Conservation (phyloP, 371 early-diverging fungal species). For the Mortierella sp. region DNA sequence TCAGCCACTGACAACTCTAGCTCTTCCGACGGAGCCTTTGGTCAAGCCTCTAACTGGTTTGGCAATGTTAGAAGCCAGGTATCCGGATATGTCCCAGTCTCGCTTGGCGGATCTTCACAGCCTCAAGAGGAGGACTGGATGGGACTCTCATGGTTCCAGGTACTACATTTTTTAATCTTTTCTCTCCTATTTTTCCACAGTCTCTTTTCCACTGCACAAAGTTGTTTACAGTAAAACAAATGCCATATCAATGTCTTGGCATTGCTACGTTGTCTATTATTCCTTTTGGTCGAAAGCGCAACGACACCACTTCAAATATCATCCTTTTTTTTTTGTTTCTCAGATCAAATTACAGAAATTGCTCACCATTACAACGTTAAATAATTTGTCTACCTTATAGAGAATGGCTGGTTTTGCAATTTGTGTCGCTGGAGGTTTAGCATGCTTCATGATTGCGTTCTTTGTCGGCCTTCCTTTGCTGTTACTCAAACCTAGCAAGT, state of each 20-base stretch:
- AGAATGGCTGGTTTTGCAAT: constrained; percentile 53
- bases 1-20: constrained; percentile 19
- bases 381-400: constrained; percentile 14
- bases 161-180: not conserved
- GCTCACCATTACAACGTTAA: not conserved
- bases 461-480: constrained; percentile 61
- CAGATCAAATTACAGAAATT: not conserved
- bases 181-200: not conserved
- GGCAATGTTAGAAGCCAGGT: constrained; percentile 47
- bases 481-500: constrained; percentile 67
- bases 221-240: too few species aligned
- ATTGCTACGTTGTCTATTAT: too few species aligned
- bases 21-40: constrained; percentile 16
- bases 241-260: too few species aligned
- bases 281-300: too few species aligned
- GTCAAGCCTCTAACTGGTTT: constrained; percentile 42
- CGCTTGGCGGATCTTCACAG: constrained; percentile 35
- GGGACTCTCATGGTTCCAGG: constrained; percentile 53
- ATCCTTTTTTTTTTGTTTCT: not conserved
- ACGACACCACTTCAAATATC: too few species aligned
- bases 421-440: constrained; percentile 42
- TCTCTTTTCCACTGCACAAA: not conserved
- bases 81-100: constrained; percentile 47
- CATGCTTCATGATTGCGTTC: constrained; percentile 59
- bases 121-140: constrained; percentile 50